Percentiles rank a stretch among this genome's conserved stretches.
Evolutionary conservation across 2,329 filamentous ascomycete species (phyloP).

Genomic region (Eutypa lata): DNA sequence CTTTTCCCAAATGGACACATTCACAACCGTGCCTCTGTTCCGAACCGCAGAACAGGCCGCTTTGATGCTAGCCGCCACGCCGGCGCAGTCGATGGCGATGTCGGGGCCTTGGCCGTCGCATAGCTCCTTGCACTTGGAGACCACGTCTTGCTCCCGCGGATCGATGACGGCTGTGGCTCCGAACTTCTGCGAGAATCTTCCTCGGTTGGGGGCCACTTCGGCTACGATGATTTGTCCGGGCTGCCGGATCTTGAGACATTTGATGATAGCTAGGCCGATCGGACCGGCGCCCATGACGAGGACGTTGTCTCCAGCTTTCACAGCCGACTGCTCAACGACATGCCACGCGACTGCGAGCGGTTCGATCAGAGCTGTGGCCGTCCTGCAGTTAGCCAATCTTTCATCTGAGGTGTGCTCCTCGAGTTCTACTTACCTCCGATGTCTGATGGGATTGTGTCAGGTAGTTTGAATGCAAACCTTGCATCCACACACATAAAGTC

Average conservation of each 20-base stretch:
- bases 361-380: constrained; percentile 52
- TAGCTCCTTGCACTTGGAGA: constrained; percentile 41
- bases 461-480: constrained; percentile 46
- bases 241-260: constrained; percentile 52
- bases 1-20: constrained; percentile 64
- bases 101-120: constrained; percentile 50
- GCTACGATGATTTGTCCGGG: constrained; percentile 54
- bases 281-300: constrained; percentile 61
- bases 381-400: constrained; percentile 8
- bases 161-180: constrained; percentile 55
- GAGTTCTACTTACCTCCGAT: constrained; percentile 33
- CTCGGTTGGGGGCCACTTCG: constrained; percentile 50
- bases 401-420: constrained; percentile 2
- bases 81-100: constrained; percentile 61
- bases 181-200: constrained; percentile 49
- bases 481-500: constrained; percentile 52
- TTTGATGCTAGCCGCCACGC: constrained; percentile 49
- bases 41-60: constrained; percentile 46
- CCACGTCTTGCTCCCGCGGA: constrained; percentile 47
- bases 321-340: constrained; percentile 47
- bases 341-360: constrained; percentile 65
- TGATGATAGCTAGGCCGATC: constrained; percentile 58
- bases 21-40: constrained; percentile 55
- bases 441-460: constrained; percentile 48
- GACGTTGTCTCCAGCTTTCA: constrained; percentile 43